Conservation (phyloP, 768 basidiomycete species). For the Boletus tomentosulus region DNA sequence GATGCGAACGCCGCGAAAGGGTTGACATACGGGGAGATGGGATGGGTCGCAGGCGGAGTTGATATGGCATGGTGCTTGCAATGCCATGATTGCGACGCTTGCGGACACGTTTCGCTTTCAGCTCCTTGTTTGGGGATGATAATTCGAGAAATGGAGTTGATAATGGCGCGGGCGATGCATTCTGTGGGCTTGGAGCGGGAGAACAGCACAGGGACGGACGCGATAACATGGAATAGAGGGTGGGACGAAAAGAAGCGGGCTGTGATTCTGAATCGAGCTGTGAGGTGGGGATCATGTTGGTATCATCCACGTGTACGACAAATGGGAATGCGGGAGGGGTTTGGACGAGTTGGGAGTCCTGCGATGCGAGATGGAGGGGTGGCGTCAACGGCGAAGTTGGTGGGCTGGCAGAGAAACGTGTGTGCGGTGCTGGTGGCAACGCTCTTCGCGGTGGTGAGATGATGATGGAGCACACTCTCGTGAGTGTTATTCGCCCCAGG, state of each 20-base stretch:
- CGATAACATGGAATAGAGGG: constrained; percentile 36
- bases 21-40: constrained; percentile 11
- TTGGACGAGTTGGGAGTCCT: constrained; percentile 33
- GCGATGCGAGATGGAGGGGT: constrained; percentile 32
- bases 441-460: neutral
- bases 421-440: constrained; percentile 6
- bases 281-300: constrained; percentile 33
- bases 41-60: constrained; percentile 28
- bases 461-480: constrained; percentile 14
- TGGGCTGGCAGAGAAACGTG: constrained; percentile 16
- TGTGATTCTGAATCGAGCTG: constrained; percentile 36
- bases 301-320: constrained; percentile 29
- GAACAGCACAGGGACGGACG: constrained; percentile 25
- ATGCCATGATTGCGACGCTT: constrained; percentile 10
- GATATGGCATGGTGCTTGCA: constrained; percentile 14
- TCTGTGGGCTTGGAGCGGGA: constrained; percentile 4
- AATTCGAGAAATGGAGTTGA: constrained; percentile 1
- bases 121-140: constrained; percentile 8
- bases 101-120: constrained; percentile 1
- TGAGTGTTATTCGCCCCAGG: constrained; percentile 17
- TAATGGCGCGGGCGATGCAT: constrained; percentile 5
- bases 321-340: constrained; percentile 41
- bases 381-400: constrained; percentile 29
- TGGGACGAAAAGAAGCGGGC: constrained; percentile 23
- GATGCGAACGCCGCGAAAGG: constrained; percentile 18